phyloP scores from a whole-genome alignment of 371 early-diverging fungal genomes.

The Rhizopus sp. region DNA sequence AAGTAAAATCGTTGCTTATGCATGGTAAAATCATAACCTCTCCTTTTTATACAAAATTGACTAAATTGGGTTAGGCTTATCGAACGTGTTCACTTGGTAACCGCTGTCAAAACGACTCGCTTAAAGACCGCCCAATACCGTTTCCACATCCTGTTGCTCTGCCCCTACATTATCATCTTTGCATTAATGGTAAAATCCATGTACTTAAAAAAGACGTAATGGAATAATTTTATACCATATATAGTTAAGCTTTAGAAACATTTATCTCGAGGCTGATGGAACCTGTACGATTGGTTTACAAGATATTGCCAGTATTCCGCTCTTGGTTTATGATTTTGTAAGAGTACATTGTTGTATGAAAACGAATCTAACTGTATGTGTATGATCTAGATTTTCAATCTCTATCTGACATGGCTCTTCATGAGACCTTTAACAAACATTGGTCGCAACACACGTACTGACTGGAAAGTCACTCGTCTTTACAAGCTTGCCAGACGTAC shows the following conservation, averaged over 20 bases:
- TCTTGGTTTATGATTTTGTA: slow-evolving; percentile 49
- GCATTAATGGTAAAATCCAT: slow-evolving; percentile 45
- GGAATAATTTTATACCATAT: neutral
- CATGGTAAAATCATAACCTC: slow-evolving; percentile 28
- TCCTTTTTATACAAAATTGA: too few relatives aligned
- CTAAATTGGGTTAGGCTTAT: slow-evolving; percentile 16
- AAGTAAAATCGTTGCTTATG: slow-evolving; percentile 50
- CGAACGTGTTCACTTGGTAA: slow-evolving; percentile 51
- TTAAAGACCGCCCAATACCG: slow-evolving; percentile 44
- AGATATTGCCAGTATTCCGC: slow-evolving; percentile 46
- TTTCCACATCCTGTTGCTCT: slow-evolving; percentile 44
- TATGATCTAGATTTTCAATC: slow-evolving; percentile 23
- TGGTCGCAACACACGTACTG: slow-evolving; percentile 34
- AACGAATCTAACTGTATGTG: neutral
- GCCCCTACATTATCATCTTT: slow-evolving; percentile 52
- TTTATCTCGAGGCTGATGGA: slow-evolving; percentile 40
- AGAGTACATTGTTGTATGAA: neutral
- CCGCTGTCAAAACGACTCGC: slow-evolving; percentile 45
- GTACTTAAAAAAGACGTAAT: neutral
- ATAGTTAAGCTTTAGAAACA: slow-evolving; percentile 49
- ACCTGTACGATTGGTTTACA: slow-evolving; percentile 54
- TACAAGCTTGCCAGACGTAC: slow-evolving; percentile 53
- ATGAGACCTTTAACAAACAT: slow-evolving; percentile 42
- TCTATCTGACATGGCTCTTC: slow-evolving; percentile 43
- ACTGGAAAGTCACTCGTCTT: slow-evolving; percentile 49